Conservation (phyloP, 305 asterid species). For the Plantago coronopus region DNA sequence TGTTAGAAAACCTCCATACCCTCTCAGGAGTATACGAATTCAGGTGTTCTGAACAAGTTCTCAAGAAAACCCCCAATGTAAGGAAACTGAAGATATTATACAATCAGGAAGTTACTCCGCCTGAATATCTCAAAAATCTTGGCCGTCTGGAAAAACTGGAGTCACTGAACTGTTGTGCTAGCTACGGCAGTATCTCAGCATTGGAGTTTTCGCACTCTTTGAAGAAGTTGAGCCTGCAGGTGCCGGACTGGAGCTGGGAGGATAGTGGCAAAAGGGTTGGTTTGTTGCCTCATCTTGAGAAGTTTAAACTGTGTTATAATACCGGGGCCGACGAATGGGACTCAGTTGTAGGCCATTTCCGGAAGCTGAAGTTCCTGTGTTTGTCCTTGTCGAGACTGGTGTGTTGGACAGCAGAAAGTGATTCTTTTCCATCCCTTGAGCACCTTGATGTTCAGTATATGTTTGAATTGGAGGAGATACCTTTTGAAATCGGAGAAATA, state of each 20-base stretch:
- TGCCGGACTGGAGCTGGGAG: constrained; percentile 12
- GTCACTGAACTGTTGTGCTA: not conserved
- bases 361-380: not conserved
- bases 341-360: constrained; percentile 2
- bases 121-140: constrained; percentile 4
- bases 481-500: constrained; percentile 17
- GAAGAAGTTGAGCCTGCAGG: not conserved
- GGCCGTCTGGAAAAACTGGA: constrained; percentile 17
- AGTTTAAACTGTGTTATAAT: not conserved
- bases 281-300: constrained; percentile 20
- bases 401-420: constrained; percentile 10
- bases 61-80: constrained; percentile 22
- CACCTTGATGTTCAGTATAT: not conserved
- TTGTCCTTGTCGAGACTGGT: not conserved
- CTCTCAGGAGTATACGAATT: not conserved
- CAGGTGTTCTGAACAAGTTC: constrained; percentile 6
- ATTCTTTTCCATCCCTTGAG: constrained; percentile 19
- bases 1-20: constrained; percentile 12
- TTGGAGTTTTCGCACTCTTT: constrained; percentile 15
- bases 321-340: constrained; percentile 10
- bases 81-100: constrained; percentile 1
- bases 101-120: not conserved
- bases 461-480: constrained; percentile 13
- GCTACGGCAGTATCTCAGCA: not conserved
- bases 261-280: constrained; percentile 21